Conservation (phyloP, 768 basidiomycete species). For the Suillus hirtellus region DNA sequence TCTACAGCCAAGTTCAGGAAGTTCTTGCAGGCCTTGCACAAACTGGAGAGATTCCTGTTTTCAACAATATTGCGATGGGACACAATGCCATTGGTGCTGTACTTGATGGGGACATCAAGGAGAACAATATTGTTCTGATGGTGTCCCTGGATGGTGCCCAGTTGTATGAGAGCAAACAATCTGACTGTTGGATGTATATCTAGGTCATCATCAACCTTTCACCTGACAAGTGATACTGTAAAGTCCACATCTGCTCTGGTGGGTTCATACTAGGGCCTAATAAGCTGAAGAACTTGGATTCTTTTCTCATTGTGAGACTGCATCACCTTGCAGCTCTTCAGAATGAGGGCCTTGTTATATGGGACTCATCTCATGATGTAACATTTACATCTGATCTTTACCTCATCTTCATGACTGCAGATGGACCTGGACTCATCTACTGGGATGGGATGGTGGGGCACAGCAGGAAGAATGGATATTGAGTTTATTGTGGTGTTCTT, state of each 20-base stretch:
- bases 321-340: conserved; percentile 35
- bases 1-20: conserved; percentile 10
- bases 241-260: conserved; percentile 32
- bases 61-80: conserved; percentile 35
- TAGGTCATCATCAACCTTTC: conserved; percentile 28
- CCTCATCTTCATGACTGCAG: too few relatives aligned
- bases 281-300: conserved; percentile 34
- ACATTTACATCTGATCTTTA: too few relatives aligned
- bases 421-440: too few relatives aligned
- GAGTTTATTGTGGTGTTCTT: too few relatives aligned
- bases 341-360: conserved; percentile 32
- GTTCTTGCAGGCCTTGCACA: conserved; percentile 23
- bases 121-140: conserved; percentile 36
- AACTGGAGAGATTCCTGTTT: conserved; percentile 13
- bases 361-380: conserved; percentile 25
- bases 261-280: conserved; percentile 35
- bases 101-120: conserved; percentile 17
- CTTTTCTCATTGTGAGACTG: conserved; percentile 34
- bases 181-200: conserved; percentile 45
- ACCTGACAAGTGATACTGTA: conserved; percentile 32
- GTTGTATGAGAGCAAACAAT: conserved; percentile 41
- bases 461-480: too few relatives aligned
- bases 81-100: conserved; percentile 28
- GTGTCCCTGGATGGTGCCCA: conserved; percentile 44
- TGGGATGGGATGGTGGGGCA: too few relatives aligned